Evolutionary conservation across 2,329 filamentous ascomycete genomes (phyloP).

Genomic region (Trichophyton mentagrophytes): DNA sequence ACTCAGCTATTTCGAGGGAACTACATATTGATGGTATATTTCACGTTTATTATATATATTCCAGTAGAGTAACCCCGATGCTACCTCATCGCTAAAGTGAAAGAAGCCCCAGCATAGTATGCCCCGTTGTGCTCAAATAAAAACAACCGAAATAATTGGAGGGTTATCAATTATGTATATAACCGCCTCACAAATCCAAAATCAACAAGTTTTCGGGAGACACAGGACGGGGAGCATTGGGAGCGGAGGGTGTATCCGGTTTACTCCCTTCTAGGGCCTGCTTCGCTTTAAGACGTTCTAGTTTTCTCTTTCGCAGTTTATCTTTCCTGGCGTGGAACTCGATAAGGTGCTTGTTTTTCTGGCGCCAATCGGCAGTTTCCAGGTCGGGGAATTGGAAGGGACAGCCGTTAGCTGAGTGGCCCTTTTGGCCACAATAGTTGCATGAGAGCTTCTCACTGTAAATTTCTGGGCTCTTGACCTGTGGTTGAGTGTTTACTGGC

Average conservation of each 20-base stretch:
- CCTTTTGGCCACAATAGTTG: neutral
- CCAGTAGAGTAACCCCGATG: neutral
- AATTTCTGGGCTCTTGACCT: neutral
- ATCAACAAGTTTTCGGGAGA: slow-evolving; percentile 5
- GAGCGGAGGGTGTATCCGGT: neutral
- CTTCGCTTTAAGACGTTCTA: neutral
- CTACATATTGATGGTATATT: neutral
- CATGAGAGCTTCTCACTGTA: neutral
- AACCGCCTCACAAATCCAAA: neutral
- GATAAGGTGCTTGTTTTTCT: slow-evolving; percentile 1
- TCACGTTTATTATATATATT: neutral
- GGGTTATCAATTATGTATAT: neutral
- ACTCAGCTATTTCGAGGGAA: neutral
- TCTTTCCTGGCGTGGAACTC: slow-evolving; percentile 3
- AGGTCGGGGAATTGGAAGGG: neutral
- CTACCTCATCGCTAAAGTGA: neutral
- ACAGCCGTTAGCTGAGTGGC: neutral
- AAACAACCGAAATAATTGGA: neutral
- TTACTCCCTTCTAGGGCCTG: neutral
- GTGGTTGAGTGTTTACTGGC: neutral
- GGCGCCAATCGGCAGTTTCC: neutral
- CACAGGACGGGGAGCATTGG: neutral
- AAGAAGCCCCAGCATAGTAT: neutral
- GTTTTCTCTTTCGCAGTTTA: neutral
- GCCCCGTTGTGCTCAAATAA: neutral